Percentiles rank a stretch among this genome's conserved stretches.
Evolutionary conservation across 805 yeast genomes (phyloP).

Genomic region (Ogataea haglerorum): DNA sequence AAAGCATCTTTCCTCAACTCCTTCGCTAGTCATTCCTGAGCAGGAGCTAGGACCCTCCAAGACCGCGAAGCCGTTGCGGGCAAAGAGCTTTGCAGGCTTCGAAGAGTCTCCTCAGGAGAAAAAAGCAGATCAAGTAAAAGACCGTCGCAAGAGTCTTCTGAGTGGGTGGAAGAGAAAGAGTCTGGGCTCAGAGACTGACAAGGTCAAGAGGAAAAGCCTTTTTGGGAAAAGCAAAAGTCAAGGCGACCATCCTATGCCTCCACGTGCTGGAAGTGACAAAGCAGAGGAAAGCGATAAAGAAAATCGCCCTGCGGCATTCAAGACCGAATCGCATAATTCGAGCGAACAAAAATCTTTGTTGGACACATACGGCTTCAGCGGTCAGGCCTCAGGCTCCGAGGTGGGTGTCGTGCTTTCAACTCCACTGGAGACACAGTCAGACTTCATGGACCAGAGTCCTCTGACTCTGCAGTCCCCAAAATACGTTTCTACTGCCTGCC

Average conservation of each 20-base stretch:
- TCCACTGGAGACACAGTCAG: constrained; percentile 9
- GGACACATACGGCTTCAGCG: constrained; percentile 24
- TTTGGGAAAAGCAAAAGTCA: constrained; percentile 16
- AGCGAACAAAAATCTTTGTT: constrained; percentile 14
- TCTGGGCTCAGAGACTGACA: constrained; percentile 5
- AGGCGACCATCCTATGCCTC: background rate
- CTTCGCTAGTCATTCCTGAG: background rate
- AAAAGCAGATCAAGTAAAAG: constrained; percentile 13
- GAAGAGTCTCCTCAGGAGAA: constrained; percentile 7
- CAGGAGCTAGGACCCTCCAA: background rate
- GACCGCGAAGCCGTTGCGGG: constrained; percentile 10
- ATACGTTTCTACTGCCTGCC: constrained; percentile 14
- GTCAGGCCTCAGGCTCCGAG: background rate
- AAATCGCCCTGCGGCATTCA: background rate
- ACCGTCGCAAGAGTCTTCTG: constrained; percentile 29
- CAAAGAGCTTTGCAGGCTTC: constrained; percentile 21
- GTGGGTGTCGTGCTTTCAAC: constrained; percentile 14
- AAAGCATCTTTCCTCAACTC: constrained; percentile 1
- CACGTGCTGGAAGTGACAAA: background rate
- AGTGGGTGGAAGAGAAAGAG: constrained; percentile 33
- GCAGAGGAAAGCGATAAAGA: constrained; percentile 2
- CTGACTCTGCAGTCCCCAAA: constrained; percentile 11
- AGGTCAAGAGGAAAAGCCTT: constrained; percentile 10
- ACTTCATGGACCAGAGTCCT: constrained; percentile 7
- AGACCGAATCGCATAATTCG: background rate